Evolutionary conservation across 2,329 filamentous ascomycete genomes (phyloP).

Genomic region (Dactylellina cionopaga): DNA sequence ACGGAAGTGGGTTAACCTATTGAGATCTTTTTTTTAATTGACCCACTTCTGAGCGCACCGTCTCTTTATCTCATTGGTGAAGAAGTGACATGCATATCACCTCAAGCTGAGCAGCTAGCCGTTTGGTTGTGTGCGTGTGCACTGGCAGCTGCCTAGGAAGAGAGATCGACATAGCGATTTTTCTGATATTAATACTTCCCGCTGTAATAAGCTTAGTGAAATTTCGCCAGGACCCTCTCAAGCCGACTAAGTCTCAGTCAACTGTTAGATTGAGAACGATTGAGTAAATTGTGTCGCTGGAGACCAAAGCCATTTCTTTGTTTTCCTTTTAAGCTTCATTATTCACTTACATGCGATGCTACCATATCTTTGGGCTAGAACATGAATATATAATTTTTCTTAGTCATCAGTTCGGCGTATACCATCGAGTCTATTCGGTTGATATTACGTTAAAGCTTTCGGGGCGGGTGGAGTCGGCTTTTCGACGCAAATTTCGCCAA

Average conservation of each 20-base stretch:
- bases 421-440: neutral
- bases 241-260: no score
- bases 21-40: conserved; percentile 11
- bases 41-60: neutral
- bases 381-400: no score
- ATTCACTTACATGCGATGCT: neutral
- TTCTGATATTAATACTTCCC: conserved; percentile 3
- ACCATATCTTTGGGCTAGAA: neutral
- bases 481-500: neutral
- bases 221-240: neutral
- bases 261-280: neutral
- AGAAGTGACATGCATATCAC: neutral
- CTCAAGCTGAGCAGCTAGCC: neutral
- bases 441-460: conserved; percentile 7
- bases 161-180: conserved; percentile 13
- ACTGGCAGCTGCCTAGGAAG: conserved; percentile 13
- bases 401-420: neutral
- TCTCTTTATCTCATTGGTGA: neutral
- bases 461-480: conserved; percentile 28
- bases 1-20: neutral
- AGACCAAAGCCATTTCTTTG: no score
- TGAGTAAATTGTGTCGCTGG: neutral
- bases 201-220: neutral
- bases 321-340: conserved; percentile 16
- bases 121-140: neutral